phyloP scores from a whole-genome alignment of 2,329 filamentous ascomycete species.

The Pseudocercospora fijiensis region DNA sequence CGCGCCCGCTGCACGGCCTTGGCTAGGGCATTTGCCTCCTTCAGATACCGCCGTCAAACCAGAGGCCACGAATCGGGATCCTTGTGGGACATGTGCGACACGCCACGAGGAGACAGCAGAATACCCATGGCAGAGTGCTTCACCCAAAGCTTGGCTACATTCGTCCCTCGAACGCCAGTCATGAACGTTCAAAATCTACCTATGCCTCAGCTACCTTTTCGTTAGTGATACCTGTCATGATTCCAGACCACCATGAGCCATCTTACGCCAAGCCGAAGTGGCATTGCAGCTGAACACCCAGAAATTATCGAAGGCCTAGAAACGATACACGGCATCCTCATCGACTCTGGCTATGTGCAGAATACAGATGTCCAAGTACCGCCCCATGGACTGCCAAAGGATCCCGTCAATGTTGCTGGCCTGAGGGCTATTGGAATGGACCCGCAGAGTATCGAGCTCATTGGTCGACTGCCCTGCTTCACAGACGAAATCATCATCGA shows the following conservation, averaged over 20 bases:
- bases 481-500: conserved; percentile 12
- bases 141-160: background rate
- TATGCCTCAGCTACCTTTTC: background rate
- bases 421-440: conserved; percentile 11
- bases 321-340: conserved; percentile 11
- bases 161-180: background rate
- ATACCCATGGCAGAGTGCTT: background rate
- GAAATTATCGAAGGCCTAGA: conserved; percentile 18
- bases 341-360: conserved; percentile 17
- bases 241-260: conserved; percentile 15
- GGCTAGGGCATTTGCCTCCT: background rate
- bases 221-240: background rate
- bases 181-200: background rate
- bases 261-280: conserved; percentile 12
- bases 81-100: background rate
- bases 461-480: conserved; percentile 21
- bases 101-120: background rate
- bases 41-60: background rate
- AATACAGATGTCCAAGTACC: conserved; percentile 19
- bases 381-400: conserved; percentile 19
- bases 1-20: background rate
- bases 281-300: conserved; percentile 14
- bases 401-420: conserved; percentile 15
- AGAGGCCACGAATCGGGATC: background rate
- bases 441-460: conserved; percentile 15